phyloP scores from a whole-genome alignment of 2,329 filamentous ascomycete genomes.

The Elsinoe fawcettii region DNA sequence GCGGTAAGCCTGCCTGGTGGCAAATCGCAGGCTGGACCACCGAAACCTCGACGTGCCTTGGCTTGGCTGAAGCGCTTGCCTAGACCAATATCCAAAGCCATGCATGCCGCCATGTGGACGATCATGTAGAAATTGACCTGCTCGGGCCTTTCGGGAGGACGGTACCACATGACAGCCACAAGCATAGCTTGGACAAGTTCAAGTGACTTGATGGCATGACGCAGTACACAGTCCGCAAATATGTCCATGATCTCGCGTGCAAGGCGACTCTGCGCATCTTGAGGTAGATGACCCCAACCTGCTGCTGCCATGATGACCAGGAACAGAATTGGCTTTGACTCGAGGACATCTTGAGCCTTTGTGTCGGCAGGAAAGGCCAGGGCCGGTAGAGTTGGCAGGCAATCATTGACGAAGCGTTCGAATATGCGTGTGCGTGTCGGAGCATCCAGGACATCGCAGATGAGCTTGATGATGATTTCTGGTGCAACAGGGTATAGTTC shows the following conservation, averaged over 20 bases:
- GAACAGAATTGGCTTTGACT: constrained; percentile 53
- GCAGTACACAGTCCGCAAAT: constrained; percentile 65
- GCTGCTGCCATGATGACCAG: constrained; percentile 50
- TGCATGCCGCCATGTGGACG: constrained; percentile 69
- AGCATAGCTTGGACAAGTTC: constrained; percentile 75
- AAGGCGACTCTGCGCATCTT: constrained; percentile 54
- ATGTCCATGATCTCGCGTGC: constrained; percentile 63
- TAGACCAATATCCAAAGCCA: constrained; percentile 77
- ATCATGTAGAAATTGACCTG: constrained; percentile 87
- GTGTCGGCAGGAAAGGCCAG: constrained; percentile 50
- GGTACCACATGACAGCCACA: constrained; percentile 74
- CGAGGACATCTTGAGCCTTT: constrained; percentile 47
- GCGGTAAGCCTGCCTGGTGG: constrained; percentile 23
- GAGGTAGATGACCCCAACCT: constrained; percentile 43
- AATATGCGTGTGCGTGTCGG: constrained; percentile 51
- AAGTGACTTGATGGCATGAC: constrained; percentile 70
- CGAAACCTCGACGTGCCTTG: constrained; percentile 29
- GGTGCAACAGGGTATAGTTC: constrained; percentile 22
- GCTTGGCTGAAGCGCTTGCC: constrained; percentile 47
- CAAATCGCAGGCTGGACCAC: constrained; percentile 29
- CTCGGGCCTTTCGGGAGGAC: constrained; percentile 72
- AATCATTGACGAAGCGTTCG: constrained; percentile 46
- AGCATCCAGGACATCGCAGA: constrained; percentile 26
- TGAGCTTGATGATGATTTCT: constrained; percentile 18
- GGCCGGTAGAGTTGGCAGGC: constrained; percentile 49